Percentiles rank a stretch among this genome's conserved stretches.
These are phyloP conservation scores for Penicillium frequentans DNA, from an alignment of 2,329 filamentous ascomycete genomes.

Conservation along the genomic window DNA sequence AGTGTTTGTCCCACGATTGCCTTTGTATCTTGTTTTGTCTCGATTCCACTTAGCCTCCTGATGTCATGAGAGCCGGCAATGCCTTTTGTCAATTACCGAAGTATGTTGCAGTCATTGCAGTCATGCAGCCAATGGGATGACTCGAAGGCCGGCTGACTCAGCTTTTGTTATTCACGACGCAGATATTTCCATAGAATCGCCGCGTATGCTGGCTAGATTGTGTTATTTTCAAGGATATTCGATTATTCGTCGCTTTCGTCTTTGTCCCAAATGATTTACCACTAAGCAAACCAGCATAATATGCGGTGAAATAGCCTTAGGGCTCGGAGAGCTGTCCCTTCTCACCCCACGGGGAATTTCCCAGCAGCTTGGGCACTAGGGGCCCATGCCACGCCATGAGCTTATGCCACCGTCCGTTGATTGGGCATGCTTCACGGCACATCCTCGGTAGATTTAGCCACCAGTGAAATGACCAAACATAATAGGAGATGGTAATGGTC, in stretches of 20 bases:
- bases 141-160: neutral
- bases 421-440: neutral
- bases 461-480: neutral
- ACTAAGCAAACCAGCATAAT: neutral
- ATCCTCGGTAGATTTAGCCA: constrained; percentile 9
- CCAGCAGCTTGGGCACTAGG: constrained; percentile 8
- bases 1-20: neutral
- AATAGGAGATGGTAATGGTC: neutral
- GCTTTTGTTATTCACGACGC: neutral
- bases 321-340: constrained; percentile 5
- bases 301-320: neutral
- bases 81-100: neutral
- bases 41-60: neutral
- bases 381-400: constrained; percentile 2
- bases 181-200: neutral
- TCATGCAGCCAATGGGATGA: neutral
- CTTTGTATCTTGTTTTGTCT: neutral
- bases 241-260: neutral
- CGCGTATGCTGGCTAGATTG: neutral
- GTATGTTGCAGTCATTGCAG: neutral
- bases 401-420: neutral
- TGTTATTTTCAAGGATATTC: neutral
- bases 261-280: too few species aligned
- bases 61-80: neutral
- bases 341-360: constrained; percentile 10